Base-by-base conservation (phyloP, 2,329 filamentous ascomycete species). In the Alternaria solani region DNA sequence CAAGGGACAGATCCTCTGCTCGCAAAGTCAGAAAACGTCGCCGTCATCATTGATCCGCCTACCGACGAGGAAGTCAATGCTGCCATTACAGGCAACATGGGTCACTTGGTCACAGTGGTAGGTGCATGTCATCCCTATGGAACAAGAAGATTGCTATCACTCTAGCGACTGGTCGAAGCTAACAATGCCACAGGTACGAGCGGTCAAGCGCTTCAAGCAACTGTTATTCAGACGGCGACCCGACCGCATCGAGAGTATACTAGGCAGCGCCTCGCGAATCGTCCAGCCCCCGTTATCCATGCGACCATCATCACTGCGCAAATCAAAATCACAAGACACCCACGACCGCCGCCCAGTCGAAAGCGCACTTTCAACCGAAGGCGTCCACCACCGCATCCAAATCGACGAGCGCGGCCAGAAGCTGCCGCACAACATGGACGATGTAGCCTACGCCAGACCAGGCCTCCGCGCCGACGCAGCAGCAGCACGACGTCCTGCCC, bases 1-100 rank as follows among this genome's bases (percentile, higher is more conserved):
- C 80, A 86, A 57, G 94, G 93, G 14, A 85, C 82, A 7, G 94
- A 98, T 77, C 88, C 88, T 62, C 82, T 99, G 14, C 84, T 98
- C 12, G 87, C 92, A 7, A 86, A 87, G 44, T 91, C 93, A 65
- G 94, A 97, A 73, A 99, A 99, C 69, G 96, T 92, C 43, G 87
- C 90, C 11, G 86, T 93, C 65, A 82, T 93, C 16, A 84, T 98
- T 32, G 92, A 93, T 62, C 87, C 89, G 5, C 94, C 94, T 1
- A 98, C 94, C 58, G 91, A 95, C 68, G 89, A 94, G 57, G 95
- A 99, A 79, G 87, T 97, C 73, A 93, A 93, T 70, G 88, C 91
- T 65, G 95, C 95, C 14, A 96, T 98, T 65, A 98, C 95, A 3
- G 88, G 87, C 25, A 96, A 93, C 73, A 93, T 98, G 86, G 89